Percentiles rank a stretch among this genome's conserved stretches.
Conservation (phyloP, 306 rosid genomes). For the Sindora glabra region DNA sequence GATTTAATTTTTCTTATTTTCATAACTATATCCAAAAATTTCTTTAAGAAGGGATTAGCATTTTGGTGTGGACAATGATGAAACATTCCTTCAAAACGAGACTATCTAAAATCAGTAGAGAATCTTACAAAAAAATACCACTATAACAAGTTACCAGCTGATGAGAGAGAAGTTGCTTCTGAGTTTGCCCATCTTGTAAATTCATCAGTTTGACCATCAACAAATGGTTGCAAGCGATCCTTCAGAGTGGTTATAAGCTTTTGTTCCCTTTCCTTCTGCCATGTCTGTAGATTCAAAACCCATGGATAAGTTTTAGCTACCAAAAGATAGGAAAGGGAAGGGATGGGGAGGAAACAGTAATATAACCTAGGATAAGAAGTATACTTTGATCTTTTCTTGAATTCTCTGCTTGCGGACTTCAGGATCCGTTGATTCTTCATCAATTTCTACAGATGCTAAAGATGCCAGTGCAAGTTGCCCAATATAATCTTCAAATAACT, state of each 20-base stretch:
- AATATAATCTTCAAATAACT: conserved; percentile 72
- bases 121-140: too few relatives aligned
- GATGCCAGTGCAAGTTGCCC: conserved; percentile 83
- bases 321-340: not conserved
- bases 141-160: conserved; percentile 78
- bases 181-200: conserved; percentile 59
- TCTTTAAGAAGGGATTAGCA: too few relatives aligned
- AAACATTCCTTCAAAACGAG: too few relatives aligned
- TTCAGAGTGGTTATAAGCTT: conserved; percentile 51
- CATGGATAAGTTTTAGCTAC: conserved; percentile 12
- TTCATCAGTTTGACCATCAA: conserved; percentile 56
- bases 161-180: conserved; percentile 72
- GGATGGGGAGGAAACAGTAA: not conserved
- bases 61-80: too few relatives aligned
- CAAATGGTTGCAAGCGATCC: conserved; percentile 66
- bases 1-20: too few relatives aligned
- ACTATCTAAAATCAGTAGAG: too few relatives aligned
- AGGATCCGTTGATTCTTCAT: conserved; percentile 48
- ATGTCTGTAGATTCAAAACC: conserved; percentile 30
- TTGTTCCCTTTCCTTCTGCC: conserved; percentile 78
- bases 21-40: too few relatives aligned
- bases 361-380: not conserved
- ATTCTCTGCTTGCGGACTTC: conserved; percentile 41
- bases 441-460: conserved; percentile 56
- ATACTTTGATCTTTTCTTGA: conserved; percentile 70